Base-by-base conservation (phyloP, 2,329 filamentous ascomycete genomes). In the Fusarium sp. region DNA sequence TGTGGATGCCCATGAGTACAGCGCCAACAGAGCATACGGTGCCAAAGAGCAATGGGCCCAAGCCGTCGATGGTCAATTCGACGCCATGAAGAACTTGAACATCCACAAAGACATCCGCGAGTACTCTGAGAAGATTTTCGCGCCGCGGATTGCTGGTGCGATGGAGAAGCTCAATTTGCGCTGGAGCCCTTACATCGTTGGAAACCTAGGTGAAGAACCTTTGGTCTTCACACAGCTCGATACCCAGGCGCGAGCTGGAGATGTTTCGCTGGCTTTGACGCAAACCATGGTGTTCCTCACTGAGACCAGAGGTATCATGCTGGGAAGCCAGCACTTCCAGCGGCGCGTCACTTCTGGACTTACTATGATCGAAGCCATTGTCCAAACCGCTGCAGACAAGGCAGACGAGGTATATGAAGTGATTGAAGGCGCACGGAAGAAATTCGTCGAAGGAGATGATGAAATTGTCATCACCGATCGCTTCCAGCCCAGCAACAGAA, bases 271-370 rank as follows among this genome's bases (percentile, higher is more conserved):
- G 8, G 75, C 66, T 1, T 44, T 77, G 3, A 73, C 63, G 1
- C 75, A 77, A 10, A 59, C 74, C 0, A 63, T 77, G 35, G 72
- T 76, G 0, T 75, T 77, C 5, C 62, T 77, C 2, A 69, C 70
- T 3, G 75, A 77, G 46, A 75, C 70, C 0, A 56, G 75, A n/a
- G 75, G 75, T 1, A 75, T 78, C 2, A 74, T 71, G 53, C 59
- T 78, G 2, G 77, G 75, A 1, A 66, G 72, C n/a, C 77, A 77
- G 49, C 76, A 78, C 37, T 77, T 77, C 5, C 77, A 78, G 50
- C 72, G 74, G 0, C 77, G 77, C 24, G 76, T 78, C 5, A 74
- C 74, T 18, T 70, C 75, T 3, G 69, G 67, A 6, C 37, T 77
- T 10, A 68, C 65, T 1, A 77, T 72, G 71, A 59, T 77, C 2